A percentile compares a stretch with the other conserved stretches of the same genome.
Evolutionary conservation across 805 yeast genomes (phyloP).

Genomic region (Wickerhamiella australiensis): DNA sequence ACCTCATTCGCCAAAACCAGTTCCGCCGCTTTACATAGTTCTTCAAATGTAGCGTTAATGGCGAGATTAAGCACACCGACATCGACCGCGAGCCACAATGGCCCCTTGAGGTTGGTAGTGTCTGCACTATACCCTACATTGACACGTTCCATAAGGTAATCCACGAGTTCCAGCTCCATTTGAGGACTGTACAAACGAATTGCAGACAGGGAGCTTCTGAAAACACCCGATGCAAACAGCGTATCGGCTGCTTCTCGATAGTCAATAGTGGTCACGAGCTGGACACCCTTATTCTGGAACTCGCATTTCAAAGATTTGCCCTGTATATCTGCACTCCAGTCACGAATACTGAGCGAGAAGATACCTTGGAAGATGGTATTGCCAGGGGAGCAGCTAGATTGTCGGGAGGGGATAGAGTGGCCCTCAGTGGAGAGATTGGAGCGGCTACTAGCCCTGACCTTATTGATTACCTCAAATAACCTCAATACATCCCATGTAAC

Average conservation of each 20-base stretch:
- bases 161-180: slow-evolving; percentile 17
- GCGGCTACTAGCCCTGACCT: not conserved
- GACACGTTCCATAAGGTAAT: slow-evolving; percentile 17
- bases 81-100: slow-evolving; percentile 17
- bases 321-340: slow-evolving; percentile 14
- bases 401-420: not conserved
- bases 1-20: slow-evolving; percentile 16
- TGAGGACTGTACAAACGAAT: slow-evolving; percentile 15
- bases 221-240: slow-evolving; percentile 17
- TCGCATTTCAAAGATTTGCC: slow-evolving; percentile 18
- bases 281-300: slow-evolving; percentile 21
- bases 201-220: slow-evolving; percentile 17
- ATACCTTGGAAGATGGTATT: not conserved
- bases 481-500: slow-evolving; percentile 4
- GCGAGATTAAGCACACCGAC: slow-evolving; percentile 17
- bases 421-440: not conserved
- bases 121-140: slow-evolving; percentile 18
- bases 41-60: slow-evolving; percentile 13
- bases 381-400: not conserved
- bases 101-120: slow-evolving; percentile 7
- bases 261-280: slow-evolving; percentile 18
- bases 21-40: slow-evolving; percentile 11
- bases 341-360: not conserved
- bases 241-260: slow-evolving; percentile 6
- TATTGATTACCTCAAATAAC: not conserved